Evolutionary conservation across 768 basidiomycete species (phyloP).

Genomic region (Zangia roseola): DNA sequence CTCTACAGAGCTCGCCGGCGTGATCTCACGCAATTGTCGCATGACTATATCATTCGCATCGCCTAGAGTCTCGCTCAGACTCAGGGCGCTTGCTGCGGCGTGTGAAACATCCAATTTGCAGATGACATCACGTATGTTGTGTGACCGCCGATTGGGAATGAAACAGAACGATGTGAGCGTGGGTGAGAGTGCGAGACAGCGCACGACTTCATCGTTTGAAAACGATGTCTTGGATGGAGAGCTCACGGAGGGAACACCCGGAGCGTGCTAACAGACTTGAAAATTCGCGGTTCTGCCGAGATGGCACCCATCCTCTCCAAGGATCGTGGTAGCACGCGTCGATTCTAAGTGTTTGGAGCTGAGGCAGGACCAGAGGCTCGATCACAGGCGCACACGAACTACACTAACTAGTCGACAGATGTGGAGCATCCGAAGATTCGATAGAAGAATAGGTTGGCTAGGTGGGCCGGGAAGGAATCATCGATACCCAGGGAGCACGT

Average conservation of each 20-base stretch:
- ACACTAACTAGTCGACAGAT: slow-evolving; percentile 10
- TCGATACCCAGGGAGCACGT: slow-evolving; percentile 18
- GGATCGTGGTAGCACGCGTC: not conserved
- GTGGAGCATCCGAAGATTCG: slow-evolving; percentile 14
- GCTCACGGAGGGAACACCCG: slow-evolving; percentile 7
- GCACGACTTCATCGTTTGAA: slow-evolving; percentile 18
- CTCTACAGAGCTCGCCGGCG: slow-evolving; percentile 16
- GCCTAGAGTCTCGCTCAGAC: not conserved
- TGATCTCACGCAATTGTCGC: slow-evolving; percentile 13
- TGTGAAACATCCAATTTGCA: slow-evolving; percentile 3
- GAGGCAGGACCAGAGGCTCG: slow-evolving; percentile 17
- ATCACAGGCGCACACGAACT: not conserved
- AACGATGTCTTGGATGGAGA: slow-evolving; percentile 16
- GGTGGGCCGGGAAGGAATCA: not conserved
- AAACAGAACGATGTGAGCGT: slow-evolving; percentile 11
- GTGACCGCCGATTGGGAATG: slow-evolving; percentile 17
- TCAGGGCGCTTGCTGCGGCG: too few relatives aligned
- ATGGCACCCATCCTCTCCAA: not conserved
- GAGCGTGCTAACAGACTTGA: slow-evolving; percentile 19
- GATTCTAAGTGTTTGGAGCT: slow-evolving; percentile 19
- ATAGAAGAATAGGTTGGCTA: slow-evolving; percentile 4
- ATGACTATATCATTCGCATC: not conserved
- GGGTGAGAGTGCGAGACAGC: slow-evolving; percentile 15
- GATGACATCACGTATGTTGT: slow-evolving; percentile 11
- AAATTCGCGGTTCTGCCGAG: slow-evolving; percentile 14